Evolutionary conservation across 345 rosid species (phyloP).

Genomic region (Camelina neglecta): DNA sequence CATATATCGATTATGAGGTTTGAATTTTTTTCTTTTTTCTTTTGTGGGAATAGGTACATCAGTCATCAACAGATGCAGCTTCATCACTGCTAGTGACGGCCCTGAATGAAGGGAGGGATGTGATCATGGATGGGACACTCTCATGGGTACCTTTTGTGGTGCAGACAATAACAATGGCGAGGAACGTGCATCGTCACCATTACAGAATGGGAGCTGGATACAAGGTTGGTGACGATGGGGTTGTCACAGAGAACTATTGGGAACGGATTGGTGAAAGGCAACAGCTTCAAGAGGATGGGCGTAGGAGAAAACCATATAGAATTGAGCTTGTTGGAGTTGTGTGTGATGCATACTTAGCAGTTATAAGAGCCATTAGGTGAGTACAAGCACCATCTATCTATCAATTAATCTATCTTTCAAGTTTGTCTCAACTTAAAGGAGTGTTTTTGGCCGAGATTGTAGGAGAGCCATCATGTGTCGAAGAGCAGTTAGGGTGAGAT

Average conservation of each 20-base stretch:
- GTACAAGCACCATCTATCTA: not conserved
- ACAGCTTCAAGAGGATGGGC: slow-evolving; percentile 51
- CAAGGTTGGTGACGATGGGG: slow-evolving; percentile 62
- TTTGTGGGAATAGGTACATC: slow-evolving; percentile 69
- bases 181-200: slow-evolving; percentile 78
- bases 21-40: not conserved
- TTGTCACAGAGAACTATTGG: slow-evolving; percentile 83
- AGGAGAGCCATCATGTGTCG: slow-evolving; percentile 92
- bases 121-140: slow-evolving; percentile 94
- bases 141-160: slow-evolving; percentile 92
- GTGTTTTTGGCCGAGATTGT: slow-evolving; percentile 34
- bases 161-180: slow-evolving; percentile 88
- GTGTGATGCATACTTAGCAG: slow-evolving; percentile 93
- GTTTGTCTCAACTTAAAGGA: slow-evolving; percentile 1
- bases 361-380: slow-evolving; percentile 90
- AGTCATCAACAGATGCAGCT: slow-evolving; percentile 95
- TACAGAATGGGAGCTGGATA: slow-evolving; percentile 94
- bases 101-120: slow-evolving; percentile 89
- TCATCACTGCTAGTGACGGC: slow-evolving; percentile 93
- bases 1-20: not conserved
- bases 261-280: slow-evolving; percentile 67
- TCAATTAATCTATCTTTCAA: not conserved
- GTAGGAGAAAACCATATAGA: slow-evolving; percentile 79
- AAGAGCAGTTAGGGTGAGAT: slow-evolving; percentile 88
- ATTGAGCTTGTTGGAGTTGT: slow-evolving; percentile 95